Conservation (phyloP, 331 rosid species). For the Erythrophleum ivorense region DNA sequence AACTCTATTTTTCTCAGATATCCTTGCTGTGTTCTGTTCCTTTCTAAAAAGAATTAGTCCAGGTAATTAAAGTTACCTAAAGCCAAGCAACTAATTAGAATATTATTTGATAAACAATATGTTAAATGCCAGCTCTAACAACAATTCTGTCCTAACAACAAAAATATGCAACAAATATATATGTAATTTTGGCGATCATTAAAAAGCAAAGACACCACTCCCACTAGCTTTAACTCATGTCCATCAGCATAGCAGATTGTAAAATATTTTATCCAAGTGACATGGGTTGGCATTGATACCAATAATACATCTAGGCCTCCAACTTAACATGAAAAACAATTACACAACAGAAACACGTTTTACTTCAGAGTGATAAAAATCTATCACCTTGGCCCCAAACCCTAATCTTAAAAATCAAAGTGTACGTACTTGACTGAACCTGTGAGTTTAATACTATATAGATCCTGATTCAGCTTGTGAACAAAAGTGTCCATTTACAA, state of each 20-base stretch:
- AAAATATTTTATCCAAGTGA: conserved; percentile 35
- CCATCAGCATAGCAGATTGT: conserved; percentile 32
- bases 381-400: conserved; percentile 18
- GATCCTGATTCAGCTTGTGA: conserved; percentile 52
- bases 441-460: conserved; percentile 42
- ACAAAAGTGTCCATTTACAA: conserved; percentile 49
- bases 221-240: conserved; percentile 38
- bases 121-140: background rate
- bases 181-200: background rate
- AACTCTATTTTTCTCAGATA: conserved; percentile 1
- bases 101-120: conserved; percentile 9
- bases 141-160: background rate
- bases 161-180: conserved; percentile 19
- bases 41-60: conserved; percentile 28
- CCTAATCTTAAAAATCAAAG: conserved; percentile 40
- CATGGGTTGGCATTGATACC: conserved; percentile 19
- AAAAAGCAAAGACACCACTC: conserved; percentile 35
- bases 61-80: background rate
- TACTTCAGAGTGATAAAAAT: conserved; percentile 29
- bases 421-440: conserved; percentile 40
- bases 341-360: conserved; percentile 1
- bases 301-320: conserved; percentile 29
- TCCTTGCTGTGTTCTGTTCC: conserved; percentile 5
- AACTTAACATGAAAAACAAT: conserved; percentile 26
- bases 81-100: conserved; percentile 24